Evolutionary conservation across 2,329 filamentous ascomycete genomes (phyloP), one percentile per base, ranked within the genome.

Genomic region (Cercospora beticola): DNA sequence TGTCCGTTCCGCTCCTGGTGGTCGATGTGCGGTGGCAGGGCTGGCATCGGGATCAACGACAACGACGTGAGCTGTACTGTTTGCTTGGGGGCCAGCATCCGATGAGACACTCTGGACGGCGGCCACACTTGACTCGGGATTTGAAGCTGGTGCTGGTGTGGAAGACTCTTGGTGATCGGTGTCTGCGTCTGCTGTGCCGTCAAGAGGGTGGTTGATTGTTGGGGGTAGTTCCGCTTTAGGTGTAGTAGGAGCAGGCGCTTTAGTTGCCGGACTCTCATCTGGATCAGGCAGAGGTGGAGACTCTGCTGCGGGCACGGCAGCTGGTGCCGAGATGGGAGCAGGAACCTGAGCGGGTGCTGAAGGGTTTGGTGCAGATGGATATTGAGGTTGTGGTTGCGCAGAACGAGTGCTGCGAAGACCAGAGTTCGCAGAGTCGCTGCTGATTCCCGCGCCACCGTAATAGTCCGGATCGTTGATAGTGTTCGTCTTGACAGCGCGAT

Each of bases 391-490:
- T 46, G 74, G 64, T 49, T 71, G 72, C 1, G 58, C 71, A 7
- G 69, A 30, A 36, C 73, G 49, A 56, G 49, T 65, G 33, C 65
- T 66, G 61, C 74, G 66, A 23, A 77, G 66, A 7, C 69, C 72
- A 31, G 72, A 74, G n/a, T 69, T 74, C 57, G 71, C 69, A 26
- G 61, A 66, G 46, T 77, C 76, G 4, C 65, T 68, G 21, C 71
- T 66, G 30, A 69, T 71, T 4, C 74, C 73, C 3, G 76, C 76
- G 5, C 76, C 75, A 62, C 76, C 74, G 63, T 81, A 81, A 71
- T 78, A 78, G 68, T 81, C 80, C 12, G 80, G 80, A 68, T 81
- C 79, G 62, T 81, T 81, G 63, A 79, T 73, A 14, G 76, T 79
- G 64, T 79, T 79, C 10, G 75, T 79, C 65, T 77, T 76, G 57